Conservation (phyloP, 2,329 filamentous ascomycete species). For the Aureobasidium vineae region DNA sequence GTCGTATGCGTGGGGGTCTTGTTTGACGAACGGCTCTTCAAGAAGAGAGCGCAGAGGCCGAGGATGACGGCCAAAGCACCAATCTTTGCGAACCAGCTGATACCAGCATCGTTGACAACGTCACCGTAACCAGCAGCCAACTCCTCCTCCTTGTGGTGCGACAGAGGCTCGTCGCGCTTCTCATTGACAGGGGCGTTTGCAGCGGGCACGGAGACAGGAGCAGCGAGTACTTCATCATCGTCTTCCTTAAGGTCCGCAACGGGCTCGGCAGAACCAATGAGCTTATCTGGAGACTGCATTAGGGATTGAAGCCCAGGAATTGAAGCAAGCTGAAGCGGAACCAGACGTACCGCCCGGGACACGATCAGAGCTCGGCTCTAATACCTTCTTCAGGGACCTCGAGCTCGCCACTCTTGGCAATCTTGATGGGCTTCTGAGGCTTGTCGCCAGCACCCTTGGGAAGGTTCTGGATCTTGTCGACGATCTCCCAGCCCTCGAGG, state of each 20-base stretch:
- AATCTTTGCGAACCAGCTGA: constrained; percentile 48
- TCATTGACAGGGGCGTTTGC: constrained; percentile 35
- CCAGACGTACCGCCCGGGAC: constrained; percentile 33
- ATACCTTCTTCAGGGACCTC: constrained; percentile 88
- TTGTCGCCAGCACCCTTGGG: constrained; percentile 66
- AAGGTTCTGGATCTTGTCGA: constrained; percentile 74
- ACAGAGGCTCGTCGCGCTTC: constrained; percentile 29
- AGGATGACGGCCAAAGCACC: constrained; percentile 47
- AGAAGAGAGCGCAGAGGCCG: constrained; percentile 43
- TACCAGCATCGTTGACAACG: constrained; percentile 35
- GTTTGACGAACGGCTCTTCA: constrained; percentile 38
- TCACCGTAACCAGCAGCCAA: constrained; percentile 30
- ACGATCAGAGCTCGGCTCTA: constrained; percentile 77
- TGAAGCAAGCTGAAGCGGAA: constrained; percentile 33
- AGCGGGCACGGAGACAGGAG: constrained; percentile 40
- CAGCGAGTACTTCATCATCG: neutral
- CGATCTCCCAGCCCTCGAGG: constrained; percentile 77
- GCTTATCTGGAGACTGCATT: constrained; percentile 15
- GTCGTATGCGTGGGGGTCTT: constrained; percentile 10
- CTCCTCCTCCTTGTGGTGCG: constrained; percentile 28
- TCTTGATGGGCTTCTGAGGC: constrained; percentile 68
- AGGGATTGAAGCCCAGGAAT: constrained; percentile 21
- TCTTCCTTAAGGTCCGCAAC: constrained; percentile 22
- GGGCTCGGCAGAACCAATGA: constrained; percentile 22
- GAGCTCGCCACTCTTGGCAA: constrained; percentile 80